Percentiles rank a stretch among this genome's conserved stretches.
phyloP scores from a whole-genome alignment of 73 alveolate species.

The Effrenium voratum region DNA sequence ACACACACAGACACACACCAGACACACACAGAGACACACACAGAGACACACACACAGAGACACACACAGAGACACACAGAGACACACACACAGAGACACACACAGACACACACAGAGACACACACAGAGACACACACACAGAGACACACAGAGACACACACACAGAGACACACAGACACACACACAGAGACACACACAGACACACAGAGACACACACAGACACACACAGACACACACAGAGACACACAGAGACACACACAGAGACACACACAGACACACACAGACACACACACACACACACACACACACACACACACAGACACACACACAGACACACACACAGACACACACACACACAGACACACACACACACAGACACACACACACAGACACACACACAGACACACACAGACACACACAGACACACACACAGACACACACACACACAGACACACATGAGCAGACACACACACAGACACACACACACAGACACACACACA shows the following conservation, averaged over 20 bases:
- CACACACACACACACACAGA: slow-evolving; percentile 25
- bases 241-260: slow-evolving; percentile 25
- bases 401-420: not conserved
- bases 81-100: not conserved
- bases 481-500: slow-evolving; percentile 15
- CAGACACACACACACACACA: slow-evolving; percentile 28
- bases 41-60: not conserved
- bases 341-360: slow-evolving; percentile 15
- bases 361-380: not conserved
- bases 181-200: not conserved
- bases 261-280: slow-evolving; percentile 30
- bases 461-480: not conserved
- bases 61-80: not conserved
- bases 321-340: slow-evolving; percentile 10
- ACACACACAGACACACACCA: slow-evolving; percentile 31
- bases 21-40: not conserved
- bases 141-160: not conserved
- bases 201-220: not conserved
- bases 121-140: not conserved
- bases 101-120: not conserved
- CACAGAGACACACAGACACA: not conserved
- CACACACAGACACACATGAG: not conserved
- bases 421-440: not conserved
- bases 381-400: slow-evolving; percentile 9
- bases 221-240: not conserved